Base-by-base conservation (phyloP, 2,329 filamentous ascomycete species). In the Hortaea werneckii region DNA sequence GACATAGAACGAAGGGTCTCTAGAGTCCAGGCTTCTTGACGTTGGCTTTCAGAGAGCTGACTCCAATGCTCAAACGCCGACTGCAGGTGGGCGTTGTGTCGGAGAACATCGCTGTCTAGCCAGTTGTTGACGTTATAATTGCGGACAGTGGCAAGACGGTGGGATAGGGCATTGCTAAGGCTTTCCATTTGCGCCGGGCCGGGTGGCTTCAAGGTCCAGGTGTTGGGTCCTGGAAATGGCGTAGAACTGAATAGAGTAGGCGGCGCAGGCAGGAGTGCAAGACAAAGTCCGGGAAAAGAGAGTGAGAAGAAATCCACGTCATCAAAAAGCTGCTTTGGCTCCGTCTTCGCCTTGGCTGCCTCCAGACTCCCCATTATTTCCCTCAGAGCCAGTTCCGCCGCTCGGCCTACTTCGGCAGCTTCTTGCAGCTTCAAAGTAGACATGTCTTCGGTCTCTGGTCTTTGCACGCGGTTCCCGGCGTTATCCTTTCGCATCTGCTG, bases 251-350 rank as follows among this genome's bases (percentile, higher is more conserved):
- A 90, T 5, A 95, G 73, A 0, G 87, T 92, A 4, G 86, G 82
- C 3, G 89, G 87, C 7, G 85, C 75, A 32, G 84, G 79, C 1
- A 96, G 78, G 54, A 90, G 83, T 52, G 84, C 85, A 8, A 95
- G 77, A 32, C 83, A 87, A 37, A 96, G 75, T 5, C 85, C 82
- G 5, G 89, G 87, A 58, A 95, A 95, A 49, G 87, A 87, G 62
- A 94, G 79, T 5, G 84, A 75, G 50, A 89, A 78, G 30, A 90
- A 84, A 54, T 95, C 86, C 67, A 95, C 94, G 53, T 90, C 58
- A 10, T 58, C 85, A 62, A 80, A 82, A 3, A 79, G 73, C 12
- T 70, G 40, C 27, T 53, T 51, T 27, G 58, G 48, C 48, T 62
- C 55, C 7, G 47, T 29, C 42, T 52, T 54, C 57, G 74, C 89